phyloP scores from a whole-genome alignment of 768 basidiomycete genomes.

The Neoboletus subvelutipes region DNA sequence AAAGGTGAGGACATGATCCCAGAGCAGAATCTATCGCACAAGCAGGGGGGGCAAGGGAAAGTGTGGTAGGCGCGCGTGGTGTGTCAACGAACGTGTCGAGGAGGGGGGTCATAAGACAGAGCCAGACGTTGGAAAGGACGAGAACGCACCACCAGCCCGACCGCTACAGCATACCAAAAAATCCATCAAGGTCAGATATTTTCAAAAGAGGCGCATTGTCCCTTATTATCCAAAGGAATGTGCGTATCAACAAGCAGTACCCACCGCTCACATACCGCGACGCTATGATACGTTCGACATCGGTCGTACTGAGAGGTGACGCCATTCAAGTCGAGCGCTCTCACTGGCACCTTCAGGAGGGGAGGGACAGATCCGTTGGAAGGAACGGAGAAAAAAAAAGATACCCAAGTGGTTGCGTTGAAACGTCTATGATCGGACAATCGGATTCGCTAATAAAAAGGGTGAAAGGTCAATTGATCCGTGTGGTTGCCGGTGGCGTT shows the following conservation, averaged over 20 bases:
- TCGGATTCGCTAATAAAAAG: slow-evolving; percentile 16
- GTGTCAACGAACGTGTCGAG: not conserved
- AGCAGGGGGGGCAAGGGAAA: not conserved
- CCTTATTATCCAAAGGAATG: not conserved
- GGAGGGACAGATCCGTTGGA: not conserved
- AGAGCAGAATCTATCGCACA: slow-evolving; percentile 29
- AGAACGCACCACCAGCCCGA: slow-evolving; percentile 25
- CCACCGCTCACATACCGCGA: slow-evolving; percentile 29
- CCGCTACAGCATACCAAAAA: slow-evolving; percentile 9
- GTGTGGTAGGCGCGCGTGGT: not conserved
- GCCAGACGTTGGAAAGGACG: not conserved
- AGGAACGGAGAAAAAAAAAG: not conserved
- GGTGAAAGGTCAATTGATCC: slow-evolving; percentile 8
- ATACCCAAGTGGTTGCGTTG: not conserved
- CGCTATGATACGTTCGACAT: slow-evolving; percentile 12
- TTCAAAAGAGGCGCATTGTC: not conserved
- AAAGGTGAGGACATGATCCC: slow-evolving; percentile 36
- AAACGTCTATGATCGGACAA: not conserved
- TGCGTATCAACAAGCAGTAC: not conserved
- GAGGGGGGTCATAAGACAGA: not conserved
- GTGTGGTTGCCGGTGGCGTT: slow-evolving; percentile 2
- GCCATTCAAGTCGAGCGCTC: slow-evolving; percentile 10
- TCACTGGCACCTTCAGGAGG: not conserved
- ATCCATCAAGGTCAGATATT: not conserved
- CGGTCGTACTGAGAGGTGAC: not conserved